Conservation (phyloP, 768 basidiomycete species). For the Macrolepiota albuminosa region DNA sequence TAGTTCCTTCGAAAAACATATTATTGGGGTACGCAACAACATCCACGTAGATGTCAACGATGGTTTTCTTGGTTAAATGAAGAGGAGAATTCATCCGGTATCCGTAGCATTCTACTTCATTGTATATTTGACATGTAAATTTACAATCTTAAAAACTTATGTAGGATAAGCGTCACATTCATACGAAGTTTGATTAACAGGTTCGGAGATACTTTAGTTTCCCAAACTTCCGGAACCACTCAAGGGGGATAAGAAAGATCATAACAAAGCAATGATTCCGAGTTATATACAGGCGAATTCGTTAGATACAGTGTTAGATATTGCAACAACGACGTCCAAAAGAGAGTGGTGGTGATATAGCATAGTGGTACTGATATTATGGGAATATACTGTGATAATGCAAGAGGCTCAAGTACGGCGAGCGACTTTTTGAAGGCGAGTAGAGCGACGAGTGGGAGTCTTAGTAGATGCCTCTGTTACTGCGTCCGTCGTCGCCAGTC, state of each 20-base stretch:
- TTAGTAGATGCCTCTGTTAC: constrained; percentile 17
- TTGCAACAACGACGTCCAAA: constrained; percentile 6
- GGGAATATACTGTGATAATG: background rate
- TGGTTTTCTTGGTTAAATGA: background rate
- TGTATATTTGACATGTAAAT: constrained; percentile 9
- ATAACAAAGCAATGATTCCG: background rate
- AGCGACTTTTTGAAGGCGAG: constrained; percentile 29
- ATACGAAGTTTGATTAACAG: background rate
- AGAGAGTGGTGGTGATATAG: constrained; percentile 4
- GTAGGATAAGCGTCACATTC: background rate
- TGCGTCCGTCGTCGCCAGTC: constrained; percentile 9
- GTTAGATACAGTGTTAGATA: background rate
- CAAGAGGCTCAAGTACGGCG: constrained; percentile 11
- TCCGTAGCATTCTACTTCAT: background rate
- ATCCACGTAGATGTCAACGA: background rate
- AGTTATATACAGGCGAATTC: background rate
- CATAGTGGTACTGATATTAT: background rate
- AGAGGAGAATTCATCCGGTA: background rate
- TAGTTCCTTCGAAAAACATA: background rate
- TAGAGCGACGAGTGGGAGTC: constrained; percentile 26
- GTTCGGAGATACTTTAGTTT: background rate
- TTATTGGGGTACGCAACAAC: background rate
- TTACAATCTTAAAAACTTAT: background rate
- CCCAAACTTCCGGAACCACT: background rate
- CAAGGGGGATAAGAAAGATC: background rate